phyloP scores from a whole-genome alignment of 352 stramenopile species.

The Phytopythium delawarense region DNA sequence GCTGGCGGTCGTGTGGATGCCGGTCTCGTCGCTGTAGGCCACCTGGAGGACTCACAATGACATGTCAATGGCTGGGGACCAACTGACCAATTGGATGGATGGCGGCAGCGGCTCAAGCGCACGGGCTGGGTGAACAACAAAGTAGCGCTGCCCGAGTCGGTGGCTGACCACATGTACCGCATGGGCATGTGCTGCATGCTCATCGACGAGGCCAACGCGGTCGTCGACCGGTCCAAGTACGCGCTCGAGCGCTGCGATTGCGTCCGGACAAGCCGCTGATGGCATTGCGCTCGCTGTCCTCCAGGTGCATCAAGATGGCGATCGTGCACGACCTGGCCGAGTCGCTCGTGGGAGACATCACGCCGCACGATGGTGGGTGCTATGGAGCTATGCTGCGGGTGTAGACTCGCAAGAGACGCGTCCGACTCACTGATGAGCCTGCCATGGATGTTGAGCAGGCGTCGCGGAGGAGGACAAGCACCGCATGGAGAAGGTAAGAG shows the following conservation, averaged over 20 bases:
- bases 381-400: not conserved
- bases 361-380: conserved; percentile 75
- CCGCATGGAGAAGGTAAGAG: conserved; percentile 75
- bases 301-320: conserved; percentile 88
- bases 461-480: conserved; percentile 90
- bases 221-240: conserved; percentile 59
- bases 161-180: conserved; percentile 93
- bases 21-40: not conserved
- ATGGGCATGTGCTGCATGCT: conserved; percentile 91
- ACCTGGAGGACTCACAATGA: not conserved
- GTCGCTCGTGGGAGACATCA: conserved; percentile 92
- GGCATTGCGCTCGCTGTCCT: not conserved
- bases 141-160: conserved; percentile 84
- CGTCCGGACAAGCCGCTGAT: not conserved
- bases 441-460: conserved; percentile 22
- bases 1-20: not conserved
- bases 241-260: conserved; percentile 9
- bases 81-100: not conserved
- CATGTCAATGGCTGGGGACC: not conserved
- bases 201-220: conserved; percentile 65
- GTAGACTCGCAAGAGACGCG: not conserved
- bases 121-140: conserved; percentile 93
- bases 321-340: conserved; percentile 93
- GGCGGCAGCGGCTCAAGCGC: conserved; percentile 76
- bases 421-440: not conserved